These are phyloP conservation scores for Kalmusia sp. DNA, from an alignment of 2,329 filamentous ascomycete species.

Conservation along the genomic window DNA sequence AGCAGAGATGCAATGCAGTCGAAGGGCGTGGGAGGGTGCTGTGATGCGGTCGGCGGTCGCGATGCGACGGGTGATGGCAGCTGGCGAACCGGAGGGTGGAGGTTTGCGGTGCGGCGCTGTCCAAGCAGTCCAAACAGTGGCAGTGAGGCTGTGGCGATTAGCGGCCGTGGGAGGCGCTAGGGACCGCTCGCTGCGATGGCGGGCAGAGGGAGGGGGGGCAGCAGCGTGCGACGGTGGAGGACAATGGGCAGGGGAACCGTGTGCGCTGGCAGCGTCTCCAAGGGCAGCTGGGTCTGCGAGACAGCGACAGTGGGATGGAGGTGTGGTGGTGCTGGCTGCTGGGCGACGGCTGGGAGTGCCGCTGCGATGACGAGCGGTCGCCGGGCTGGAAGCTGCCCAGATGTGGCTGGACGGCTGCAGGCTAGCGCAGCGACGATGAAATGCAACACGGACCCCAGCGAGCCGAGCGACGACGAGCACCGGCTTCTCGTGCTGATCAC, in stretches of 20 bases:
- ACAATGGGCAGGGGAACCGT: background rate
- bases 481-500: too few relatives aligned
- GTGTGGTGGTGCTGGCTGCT: background rate
- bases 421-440: constrained; percentile 1
- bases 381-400: background rate
- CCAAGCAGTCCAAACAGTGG: too few relatives aligned
- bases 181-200: background rate
- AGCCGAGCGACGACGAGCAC: background rate
- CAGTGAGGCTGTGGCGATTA: constrained; percentile 5
- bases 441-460: background rate
- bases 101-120: background rate
- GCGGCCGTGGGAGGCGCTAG: constrained; percentile 1
- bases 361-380: constrained; percentile 3
- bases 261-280: constrained; percentile 1
- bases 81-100: background rate
- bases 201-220: background rate
- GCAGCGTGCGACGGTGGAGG: constrained; percentile 3
- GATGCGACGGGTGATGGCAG: constrained; percentile 11
- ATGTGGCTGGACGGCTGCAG: background rate
- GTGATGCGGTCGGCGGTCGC: constrained; percentile 3
- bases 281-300: background rate
- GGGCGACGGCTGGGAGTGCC: background rate
- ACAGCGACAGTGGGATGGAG: background rate
- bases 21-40: constrained; percentile 1
- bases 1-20: constrained; percentile 8